Conservation (phyloP, 768 basidiomycete species). For the Galerina sulciceps region DNA sequence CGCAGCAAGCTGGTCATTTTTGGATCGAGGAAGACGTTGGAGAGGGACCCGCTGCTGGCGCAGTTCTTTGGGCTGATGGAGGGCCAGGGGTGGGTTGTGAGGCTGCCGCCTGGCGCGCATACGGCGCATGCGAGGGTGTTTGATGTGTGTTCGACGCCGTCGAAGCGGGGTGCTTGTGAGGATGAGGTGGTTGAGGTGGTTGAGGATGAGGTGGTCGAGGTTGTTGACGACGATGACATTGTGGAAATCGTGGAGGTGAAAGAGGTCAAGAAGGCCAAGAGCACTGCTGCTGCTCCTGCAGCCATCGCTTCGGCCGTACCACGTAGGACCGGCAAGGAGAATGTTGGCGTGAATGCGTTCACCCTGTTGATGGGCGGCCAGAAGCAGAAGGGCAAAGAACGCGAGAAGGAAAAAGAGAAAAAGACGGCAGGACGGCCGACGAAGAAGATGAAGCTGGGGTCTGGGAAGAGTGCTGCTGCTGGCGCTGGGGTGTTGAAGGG, state of each 20-base stretch:
- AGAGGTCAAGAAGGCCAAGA: not conserved
- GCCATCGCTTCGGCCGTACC: not conserved
- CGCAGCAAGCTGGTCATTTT: slow-evolving; percentile 89
- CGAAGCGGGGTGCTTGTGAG: slow-evolving; percentile 14
- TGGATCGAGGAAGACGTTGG: slow-evolving; percentile 83
- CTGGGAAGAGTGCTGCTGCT: slow-evolving; percentile 20
- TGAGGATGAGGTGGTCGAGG: not conserved
- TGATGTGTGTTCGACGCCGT: slow-evolving; percentile 14
- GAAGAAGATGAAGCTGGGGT: slow-evolving; percentile 36
- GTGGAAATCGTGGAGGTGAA: too few species aligned
- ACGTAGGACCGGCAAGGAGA: slow-evolving; percentile 5
- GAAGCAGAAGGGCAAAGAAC: not conserved
- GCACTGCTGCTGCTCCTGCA: not conserved
- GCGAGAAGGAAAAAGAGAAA: slow-evolving; percentile 13
- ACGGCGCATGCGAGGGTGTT: slow-evolving; percentile 41
- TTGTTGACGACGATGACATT: not conserved
- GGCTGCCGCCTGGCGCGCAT: slow-evolving; percentile 59
- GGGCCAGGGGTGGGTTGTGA: slow-evolving; percentile 69
- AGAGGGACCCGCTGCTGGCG: slow-evolving; percentile 58
- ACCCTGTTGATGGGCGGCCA: not conserved
- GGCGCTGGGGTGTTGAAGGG: slow-evolving; percentile 49
- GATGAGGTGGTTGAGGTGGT: not conserved
- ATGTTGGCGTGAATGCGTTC: not conserved
- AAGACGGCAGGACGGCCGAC: slow-evolving; percentile 11
- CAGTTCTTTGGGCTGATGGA: slow-evolving; percentile 85